Percentiles rank a stretch among this genome's conserved stretches.
Conservation (phyloP, 208 protist species). For the Crithidia fasciculata region DNA sequence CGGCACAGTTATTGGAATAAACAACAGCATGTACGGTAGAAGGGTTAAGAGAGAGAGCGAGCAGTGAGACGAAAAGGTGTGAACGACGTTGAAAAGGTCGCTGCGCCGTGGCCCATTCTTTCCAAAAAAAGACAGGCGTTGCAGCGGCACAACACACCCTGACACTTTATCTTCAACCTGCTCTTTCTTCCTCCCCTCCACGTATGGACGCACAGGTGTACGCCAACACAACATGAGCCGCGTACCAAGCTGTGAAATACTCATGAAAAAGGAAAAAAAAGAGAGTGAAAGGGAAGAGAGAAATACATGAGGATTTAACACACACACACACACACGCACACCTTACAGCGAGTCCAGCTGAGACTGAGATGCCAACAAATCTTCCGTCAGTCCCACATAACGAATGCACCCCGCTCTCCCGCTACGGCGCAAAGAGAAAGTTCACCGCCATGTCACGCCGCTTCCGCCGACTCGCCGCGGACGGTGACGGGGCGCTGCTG, state of each 20-base stretch:
- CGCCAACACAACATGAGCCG: neutral
- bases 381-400: neutral
- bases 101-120: too few species aligned
- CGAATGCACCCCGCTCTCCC: neutral
- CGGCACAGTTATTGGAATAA: too few species aligned
- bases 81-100: too few species aligned
- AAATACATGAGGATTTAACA: neutral
- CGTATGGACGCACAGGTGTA: too few species aligned
- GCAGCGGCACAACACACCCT: too few species aligned
- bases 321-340: neutral
- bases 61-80: too few species aligned
- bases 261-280: neutral
- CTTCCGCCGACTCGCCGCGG: slow-evolving; percentile 14
- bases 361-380: too few species aligned
- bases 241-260: neutral
- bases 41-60: too few species aligned
- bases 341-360: neutral
- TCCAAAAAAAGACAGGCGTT: too few species aligned
- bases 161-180: too few species aligned
- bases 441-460: slow-evolving; percentile 16
- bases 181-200: too few species aligned
- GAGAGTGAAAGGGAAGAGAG: neutral
- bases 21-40: too few species aligned
- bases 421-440: slow-evolving; percentile 14
- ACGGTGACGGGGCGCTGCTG: slow-evolving; percentile 6